Percentiles rank a stretch among this genome's conserved stretches.
Evolutionary conservation across 208 protist species (phyloP).

Genomic region (Leishmania amazonensis): DNA sequence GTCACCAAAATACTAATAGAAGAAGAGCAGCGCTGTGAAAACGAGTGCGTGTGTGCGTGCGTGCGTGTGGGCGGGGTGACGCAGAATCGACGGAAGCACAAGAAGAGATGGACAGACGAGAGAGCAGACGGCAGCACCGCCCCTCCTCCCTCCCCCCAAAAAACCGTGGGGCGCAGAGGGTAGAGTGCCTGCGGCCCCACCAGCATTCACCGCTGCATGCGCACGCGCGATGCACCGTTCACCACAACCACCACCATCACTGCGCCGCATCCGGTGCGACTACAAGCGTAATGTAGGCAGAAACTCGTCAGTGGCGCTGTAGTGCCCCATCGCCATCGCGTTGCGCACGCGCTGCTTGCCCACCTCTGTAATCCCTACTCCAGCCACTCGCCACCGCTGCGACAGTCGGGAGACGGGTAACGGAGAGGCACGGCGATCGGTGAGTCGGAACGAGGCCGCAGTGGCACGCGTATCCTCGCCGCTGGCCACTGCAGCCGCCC

Average conservation of each 20-base stretch:
- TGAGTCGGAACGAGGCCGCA: not conserved
- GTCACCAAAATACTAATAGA: not conserved
- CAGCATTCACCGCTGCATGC: not conserved
- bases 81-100: not conserved
- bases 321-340: slow-evolving; percentile 19
- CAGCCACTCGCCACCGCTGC: not conserved
- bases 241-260: not conserved
- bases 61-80: not conserved
- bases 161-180: not conserved
- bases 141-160: not conserved
- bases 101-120: not conserved
- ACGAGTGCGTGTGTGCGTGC: no score
- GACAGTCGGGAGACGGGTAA: not conserved
- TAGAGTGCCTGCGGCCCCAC: not conserved
- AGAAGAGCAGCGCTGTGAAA: not conserved
- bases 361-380: slow-evolving; percentile 13
- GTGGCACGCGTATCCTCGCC: not conserved
- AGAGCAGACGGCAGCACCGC: not conserved
- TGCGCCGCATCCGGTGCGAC: not conserved
- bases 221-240: not conserved
- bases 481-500: slow-evolving; percentile 7
- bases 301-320: slow-evolving; percentile 13
- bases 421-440: not conserved
- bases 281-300: slow-evolving; percentile 14
- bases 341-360: slow-evolving; percentile 28